A percentile compares a stretch with the other conserved stretches of the same genome.
phyloP scores from a whole-genome alignment of 2,329 filamentous ascomycete genomes.

The Penicillium nordicum region DNA sequence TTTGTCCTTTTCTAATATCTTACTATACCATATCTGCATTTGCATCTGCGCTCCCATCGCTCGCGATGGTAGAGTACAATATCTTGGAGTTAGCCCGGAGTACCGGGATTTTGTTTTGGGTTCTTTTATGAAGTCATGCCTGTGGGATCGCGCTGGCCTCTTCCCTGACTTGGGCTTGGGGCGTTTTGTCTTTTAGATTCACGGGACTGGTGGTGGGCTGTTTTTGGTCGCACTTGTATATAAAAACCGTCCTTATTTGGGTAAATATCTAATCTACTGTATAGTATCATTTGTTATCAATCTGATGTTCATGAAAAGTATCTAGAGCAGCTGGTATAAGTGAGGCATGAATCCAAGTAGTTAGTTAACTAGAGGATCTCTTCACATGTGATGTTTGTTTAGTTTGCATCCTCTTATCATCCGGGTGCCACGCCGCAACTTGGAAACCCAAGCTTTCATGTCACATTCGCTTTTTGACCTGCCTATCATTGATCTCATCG shows the following conservation, averaged over 20 bases:
- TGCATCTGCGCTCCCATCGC: constrained; percentile 15
- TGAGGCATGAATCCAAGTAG: not conserved
- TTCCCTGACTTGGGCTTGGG: constrained; percentile 1
- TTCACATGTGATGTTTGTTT: constrained; percentile 15
- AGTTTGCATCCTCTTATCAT: constrained; percentile 19
- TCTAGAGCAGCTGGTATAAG: not conserved
- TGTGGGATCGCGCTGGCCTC: constrained; percentile 12
- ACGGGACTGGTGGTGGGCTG: constrained; percentile 4
- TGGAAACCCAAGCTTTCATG: not conserved
- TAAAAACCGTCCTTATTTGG: constrained; percentile 10
- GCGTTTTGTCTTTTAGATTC: constrained; percentile 2
- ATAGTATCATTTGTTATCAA: constrained; percentile 11
- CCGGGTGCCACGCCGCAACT: constrained; percentile 1
- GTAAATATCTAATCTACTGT: constrained; percentile 20
- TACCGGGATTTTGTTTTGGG: constrained; percentile 3
- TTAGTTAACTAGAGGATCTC: not conserved
- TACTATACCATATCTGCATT: constrained; percentile 25
- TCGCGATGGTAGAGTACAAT: constrained; percentile 10
- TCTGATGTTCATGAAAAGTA: not conserved
- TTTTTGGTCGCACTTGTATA: constrained; percentile 17
- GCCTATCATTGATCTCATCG: not conserved
- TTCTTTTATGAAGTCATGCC: constrained; percentile 6
- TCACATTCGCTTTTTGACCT: not conserved
- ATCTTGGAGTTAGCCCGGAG: constrained; percentile 17
- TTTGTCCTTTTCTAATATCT: constrained; percentile 3